These are phyloP conservation scores for Ophiocytium majus DNA, from an alignment of 352 stramenopile species.

Conservation along the genomic window DNA sequence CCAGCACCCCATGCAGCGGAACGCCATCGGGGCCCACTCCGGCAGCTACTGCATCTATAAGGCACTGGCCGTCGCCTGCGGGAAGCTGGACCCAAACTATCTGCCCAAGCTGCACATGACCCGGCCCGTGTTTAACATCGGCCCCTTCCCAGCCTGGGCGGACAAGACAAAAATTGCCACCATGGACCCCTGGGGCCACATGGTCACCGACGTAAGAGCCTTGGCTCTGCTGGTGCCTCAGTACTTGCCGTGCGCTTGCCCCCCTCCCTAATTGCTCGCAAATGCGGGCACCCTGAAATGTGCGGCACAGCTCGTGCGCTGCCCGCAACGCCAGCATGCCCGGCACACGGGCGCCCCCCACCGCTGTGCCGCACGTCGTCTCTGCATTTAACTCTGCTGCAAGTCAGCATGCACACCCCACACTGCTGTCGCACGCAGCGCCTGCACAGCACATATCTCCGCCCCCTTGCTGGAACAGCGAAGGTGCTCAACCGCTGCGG, in stretches of 20 bases:
- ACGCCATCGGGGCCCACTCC: slow-evolving; percentile 95
- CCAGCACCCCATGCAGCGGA: slow-evolving; percentile 66
- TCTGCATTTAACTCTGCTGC: too few relatives aligned
- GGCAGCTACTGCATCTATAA: slow-evolving; percentile 98
- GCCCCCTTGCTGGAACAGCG: slow-evolving; percentile 2
- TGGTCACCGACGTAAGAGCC: slow-evolving; percentile 56
- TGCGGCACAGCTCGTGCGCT: background rate
- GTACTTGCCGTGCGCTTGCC: too few relatives aligned
- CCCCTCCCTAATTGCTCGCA: too few relatives aligned
- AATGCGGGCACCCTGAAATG: background rate
- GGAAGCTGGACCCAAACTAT: slow-evolving; percentile 75
- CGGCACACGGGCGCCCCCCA: too few relatives aligned
- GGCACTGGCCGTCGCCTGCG: slow-evolving; percentile 83
- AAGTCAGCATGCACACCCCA: too few relatives aligned
- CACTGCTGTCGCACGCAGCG: background rate
- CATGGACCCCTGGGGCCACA: slow-evolving; percentile 73
- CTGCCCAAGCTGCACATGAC: slow-evolving; percentile 86
- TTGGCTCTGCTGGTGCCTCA: too few relatives aligned
- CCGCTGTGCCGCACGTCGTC: too few relatives aligned
- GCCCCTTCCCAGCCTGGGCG: slow-evolving; percentile 87
- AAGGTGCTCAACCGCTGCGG: background rate
- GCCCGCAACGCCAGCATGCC: slow-evolving; percentile 19
- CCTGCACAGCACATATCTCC: slow-evolving; percentile 8
- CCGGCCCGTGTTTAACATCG: slow-evolving; percentile 92
- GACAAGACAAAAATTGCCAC: slow-evolving; percentile 86